These are phyloP conservation scores for Pezicula carpinea DNA, from an alignment of 2,329 filamentous ascomycete species.

Conservation along the genomic window DNA sequence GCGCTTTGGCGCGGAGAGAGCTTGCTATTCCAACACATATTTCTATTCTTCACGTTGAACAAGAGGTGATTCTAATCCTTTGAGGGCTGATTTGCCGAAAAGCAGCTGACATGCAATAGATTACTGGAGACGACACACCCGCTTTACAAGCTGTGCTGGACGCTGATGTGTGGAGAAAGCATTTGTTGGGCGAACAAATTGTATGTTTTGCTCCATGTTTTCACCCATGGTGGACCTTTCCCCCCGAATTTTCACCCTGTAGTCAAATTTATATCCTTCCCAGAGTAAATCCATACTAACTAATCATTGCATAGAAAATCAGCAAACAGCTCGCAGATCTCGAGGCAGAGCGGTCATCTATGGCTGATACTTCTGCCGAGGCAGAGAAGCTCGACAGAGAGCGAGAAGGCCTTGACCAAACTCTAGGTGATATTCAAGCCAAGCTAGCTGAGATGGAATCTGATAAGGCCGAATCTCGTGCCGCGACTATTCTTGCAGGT, in stretches of 20 bases:
- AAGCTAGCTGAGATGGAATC: conserved; percentile 99
- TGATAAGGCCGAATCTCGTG: conserved; percentile 93
- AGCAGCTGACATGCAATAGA: conserved; percentile 44
- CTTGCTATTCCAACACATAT: conserved; percentile 94
- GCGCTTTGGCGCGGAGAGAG: conserved; percentile 88
- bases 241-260: neutral
- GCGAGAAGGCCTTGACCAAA: conserved; percentile 84
- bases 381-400: conserved; percentile 80
- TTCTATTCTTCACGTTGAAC: conserved; percentile 97
- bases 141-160: conserved; percentile 93
- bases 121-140: conserved; percentile 90
- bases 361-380: conserved; percentile 91
- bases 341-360: conserved; percentile 68
- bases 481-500: conserved; percentile 93
- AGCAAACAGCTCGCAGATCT: conserved; percentile 68
- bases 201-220: conserved; percentile 41
- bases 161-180: conserved; percentile 97
- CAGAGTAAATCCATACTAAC: too few relatives aligned
- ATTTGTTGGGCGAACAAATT: conserved; percentile 82
- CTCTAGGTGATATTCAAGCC: conserved; percentile 82
- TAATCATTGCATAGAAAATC: conserved; percentile 54
- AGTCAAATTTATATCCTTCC: too few relatives aligned
- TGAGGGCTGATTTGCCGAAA: neutral
- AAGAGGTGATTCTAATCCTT: conserved; percentile 64
- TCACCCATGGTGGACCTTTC: conserved; percentile 1